Conservation (phyloP, 2,329 filamentous ascomycete genomes). For the Oidium heveae region DNA sequence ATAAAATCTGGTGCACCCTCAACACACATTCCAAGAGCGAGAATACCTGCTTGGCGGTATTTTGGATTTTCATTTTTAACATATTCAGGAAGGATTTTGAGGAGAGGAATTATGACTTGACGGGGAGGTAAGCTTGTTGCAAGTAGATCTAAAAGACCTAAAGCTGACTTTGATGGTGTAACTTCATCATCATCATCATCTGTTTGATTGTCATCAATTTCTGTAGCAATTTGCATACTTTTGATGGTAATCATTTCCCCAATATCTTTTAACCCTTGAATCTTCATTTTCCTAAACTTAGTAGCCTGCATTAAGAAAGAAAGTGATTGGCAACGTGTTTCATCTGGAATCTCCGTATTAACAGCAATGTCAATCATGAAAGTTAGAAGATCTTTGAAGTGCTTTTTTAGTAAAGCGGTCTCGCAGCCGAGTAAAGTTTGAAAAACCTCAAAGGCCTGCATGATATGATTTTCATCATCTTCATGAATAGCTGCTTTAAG, state of each 20-base stretch:
- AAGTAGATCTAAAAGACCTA: conserved; percentile 72
- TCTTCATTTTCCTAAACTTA: conserved; percentile 81
- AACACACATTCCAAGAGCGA: conserved; percentile 79
- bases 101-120: conserved; percentile 78
- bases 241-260: conserved; percentile 71
- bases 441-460: conserved; percentile 88
- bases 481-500: conserved; percentile 62
- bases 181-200: conserved; percentile 35
- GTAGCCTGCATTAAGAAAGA: conserved; percentile 86
- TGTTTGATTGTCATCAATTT: conserved; percentile 54
- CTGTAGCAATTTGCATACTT: conserved; percentile 69
- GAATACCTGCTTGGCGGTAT: conserved; percentile 69
- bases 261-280: conserved; percentile 65
- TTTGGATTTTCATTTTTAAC: conserved; percentile 50
- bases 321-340: conserved; percentile 70
- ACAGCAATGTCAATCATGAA: conserved; percentile 81
- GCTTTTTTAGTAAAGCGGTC: conserved; percentile 53
- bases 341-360: conserved; percentile 56
- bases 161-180: conserved; percentile 61
- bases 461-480: conserved; percentile 64
- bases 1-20: conserved; percentile 96
- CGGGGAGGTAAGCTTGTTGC: conserved; percentile 72
- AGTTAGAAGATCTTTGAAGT: conserved; percentile 71
- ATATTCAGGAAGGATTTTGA: conserved; percentile 66
- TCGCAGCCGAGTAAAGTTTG: conserved; percentile 85